Conservation (phyloP, 192 early-diverging fungal genomes). For the Linnemannia hyalina region DNA sequence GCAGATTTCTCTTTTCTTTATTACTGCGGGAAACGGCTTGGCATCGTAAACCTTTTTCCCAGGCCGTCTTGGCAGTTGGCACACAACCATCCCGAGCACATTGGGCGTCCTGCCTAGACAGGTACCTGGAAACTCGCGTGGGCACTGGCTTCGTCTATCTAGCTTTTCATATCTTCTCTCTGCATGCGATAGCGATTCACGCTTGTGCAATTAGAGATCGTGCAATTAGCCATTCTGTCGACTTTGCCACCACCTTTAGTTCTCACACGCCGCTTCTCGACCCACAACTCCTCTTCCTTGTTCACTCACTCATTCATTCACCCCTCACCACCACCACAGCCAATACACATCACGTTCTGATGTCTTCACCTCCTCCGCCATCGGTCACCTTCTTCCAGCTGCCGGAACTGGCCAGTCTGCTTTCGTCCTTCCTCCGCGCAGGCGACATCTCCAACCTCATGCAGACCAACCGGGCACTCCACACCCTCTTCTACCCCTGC, state of each 20-base stretch:
- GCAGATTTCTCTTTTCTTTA: background rate
- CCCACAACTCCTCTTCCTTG: too few species aligned
- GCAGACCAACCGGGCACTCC: background rate
- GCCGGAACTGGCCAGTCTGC: background rate
- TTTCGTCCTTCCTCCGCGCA: background rate
- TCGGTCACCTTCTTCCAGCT: background rate
- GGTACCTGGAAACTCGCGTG: too few species aligned
- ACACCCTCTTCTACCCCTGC: background rate
- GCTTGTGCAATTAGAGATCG: background rate
- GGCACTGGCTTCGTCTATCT: too few species aligned
- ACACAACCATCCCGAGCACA: too few species aligned
- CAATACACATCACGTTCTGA: background rate
- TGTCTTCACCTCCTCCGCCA: background rate
- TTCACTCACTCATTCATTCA: background rate
- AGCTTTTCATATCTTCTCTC: too few species aligned
- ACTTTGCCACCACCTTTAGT: background rate
- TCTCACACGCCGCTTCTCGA: background rate
- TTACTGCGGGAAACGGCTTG: constrained; percentile 4
- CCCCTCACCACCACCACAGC: background rate
- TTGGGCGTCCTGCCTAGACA: too few species aligned
- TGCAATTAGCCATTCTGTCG: background rate
- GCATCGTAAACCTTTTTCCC: background rate
- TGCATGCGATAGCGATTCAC: background rate
- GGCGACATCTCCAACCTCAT: background rate
- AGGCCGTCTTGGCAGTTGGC: background rate